Evolutionary conservation across 768 basidiomycete species (phyloP).

Genomic region (Psilocybe cubensis): DNA sequence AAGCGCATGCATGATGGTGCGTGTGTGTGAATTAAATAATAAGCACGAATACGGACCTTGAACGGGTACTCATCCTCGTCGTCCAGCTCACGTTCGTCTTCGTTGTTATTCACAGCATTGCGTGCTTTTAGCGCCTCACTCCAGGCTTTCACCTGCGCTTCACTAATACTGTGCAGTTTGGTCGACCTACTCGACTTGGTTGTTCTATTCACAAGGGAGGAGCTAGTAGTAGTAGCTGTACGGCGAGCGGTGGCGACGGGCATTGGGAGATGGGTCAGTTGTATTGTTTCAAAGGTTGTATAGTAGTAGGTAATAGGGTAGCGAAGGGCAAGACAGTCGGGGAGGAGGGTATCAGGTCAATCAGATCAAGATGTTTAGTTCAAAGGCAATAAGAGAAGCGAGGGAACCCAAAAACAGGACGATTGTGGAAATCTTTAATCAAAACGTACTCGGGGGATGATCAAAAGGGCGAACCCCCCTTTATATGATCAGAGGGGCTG

Average conservation of each 20-base stretch:
- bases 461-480: conserved; percentile 1
- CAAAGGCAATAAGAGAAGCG: background rate
- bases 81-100: conserved; percentile 33
- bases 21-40: too few relatives aligned
- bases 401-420: background rate
- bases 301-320: background rate
- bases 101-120: background rate
- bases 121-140: conserved; percentile 6
- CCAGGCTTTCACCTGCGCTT: conserved; percentile 15
- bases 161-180: conserved; percentile 16
- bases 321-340: too few relatives aligned
- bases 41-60: conserved; percentile 45
- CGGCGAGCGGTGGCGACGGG: conserved; percentile 4
- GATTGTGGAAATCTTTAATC: conserved; percentile 1
- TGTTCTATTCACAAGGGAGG: background rate
- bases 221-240: background rate
- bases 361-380: background rate
- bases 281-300: background rate
- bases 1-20: too few relatives aligned
- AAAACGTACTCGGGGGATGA: background rate
- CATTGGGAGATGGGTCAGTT: background rate
- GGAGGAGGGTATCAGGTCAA: background rate
- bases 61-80: conserved; percentile 59
- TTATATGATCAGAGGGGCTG: conserved; percentile 9
- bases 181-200: background rate